Evolutionary conservation across 495 filamentous ascomycete species (phyloP), one percentile per base, ranked within the genome.

Genomic region (Penicillium cinerascens): DNA sequence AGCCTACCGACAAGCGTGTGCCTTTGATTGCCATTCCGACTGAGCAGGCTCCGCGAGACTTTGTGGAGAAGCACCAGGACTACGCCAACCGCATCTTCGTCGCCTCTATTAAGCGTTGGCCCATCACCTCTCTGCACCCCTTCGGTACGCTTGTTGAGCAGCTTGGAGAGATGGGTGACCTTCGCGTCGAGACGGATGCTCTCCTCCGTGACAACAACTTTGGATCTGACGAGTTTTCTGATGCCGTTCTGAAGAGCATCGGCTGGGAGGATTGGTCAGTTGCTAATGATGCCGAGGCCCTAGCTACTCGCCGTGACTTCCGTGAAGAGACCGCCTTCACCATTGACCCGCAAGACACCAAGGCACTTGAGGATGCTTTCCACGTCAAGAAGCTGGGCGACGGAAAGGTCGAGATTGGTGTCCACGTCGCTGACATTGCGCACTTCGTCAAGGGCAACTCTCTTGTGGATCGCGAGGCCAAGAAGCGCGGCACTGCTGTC

Each of bases 121-220:
- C 93, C 23, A 98, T 98, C 67, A 98, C 93, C n/a, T 97, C 95
- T 9, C 83, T 98, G 29, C 93, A 98, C 70, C 93, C 93, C 15
- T 98, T 98, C 57, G 93, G 93, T 61, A 98, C 95, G 5, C 83
- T 98, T 40, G 93, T 97, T 21, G 93, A 98, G 73, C 89, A 95
- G 70, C 86, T 98, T 40, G 93, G 93, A 44, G 91, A 91, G 70
- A 97, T 97, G 89, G 93, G 93, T 51, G 89, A 97, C 65, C 77
- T 95, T 58, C 95, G 87, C 67, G 92, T 97, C 25, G 93, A 98
- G 73, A 98, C 95, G 4, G 95, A 98, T 73, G 93, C 93, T 38
- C 82, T 98, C 21, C 85, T 98, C 37, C 85, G 93, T 41, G 93
- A 98, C 70, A 98, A 98, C 79, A 98, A 98, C 75, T 98, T 98